Evolutionary conservation across 2,329 filamentous ascomycete species (phyloP).

Genomic region (Nigrospora osmanthi): DNA sequence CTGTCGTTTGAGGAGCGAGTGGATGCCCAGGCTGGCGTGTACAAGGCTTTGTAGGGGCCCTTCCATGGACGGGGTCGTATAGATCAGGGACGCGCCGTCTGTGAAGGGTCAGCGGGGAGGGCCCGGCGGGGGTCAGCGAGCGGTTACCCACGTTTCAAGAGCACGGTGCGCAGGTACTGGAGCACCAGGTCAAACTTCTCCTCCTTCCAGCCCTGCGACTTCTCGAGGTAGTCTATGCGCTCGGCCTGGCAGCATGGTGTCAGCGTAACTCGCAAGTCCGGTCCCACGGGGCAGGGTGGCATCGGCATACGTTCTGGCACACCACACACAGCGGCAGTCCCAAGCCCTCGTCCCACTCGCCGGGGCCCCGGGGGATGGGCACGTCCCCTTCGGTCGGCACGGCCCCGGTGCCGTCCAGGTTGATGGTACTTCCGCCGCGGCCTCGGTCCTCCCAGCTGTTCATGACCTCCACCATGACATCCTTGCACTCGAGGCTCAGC

Average conservation of each 20-base stretch:
- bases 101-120: conserved; percentile 4
- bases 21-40: conserved; percentile 80
- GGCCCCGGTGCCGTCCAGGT: conserved; percentile 52
- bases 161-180: conserved; percentile 82
- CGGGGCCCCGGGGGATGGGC: conserved; percentile 71
- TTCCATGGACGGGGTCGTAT: conserved; percentile 68
- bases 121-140: conserved; percentile 6
- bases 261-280: conserved; percentile 5
- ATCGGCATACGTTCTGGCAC: conserved; percentile 76
- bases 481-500: conserved; percentile 68
- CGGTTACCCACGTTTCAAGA: conserved; percentile 67
- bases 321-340: conserved; percentile 86
- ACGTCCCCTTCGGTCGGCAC: conserved; percentile 59
- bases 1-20: conserved; percentile 71
- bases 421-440: conserved; percentile 53
- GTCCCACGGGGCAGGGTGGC: conserved; percentile 7
- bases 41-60: conserved; percentile 74
- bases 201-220: conserved; percentile 88
- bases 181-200: conserved; percentile 94
- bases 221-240: conserved; percentile 84
- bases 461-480: conserved; percentile 83
- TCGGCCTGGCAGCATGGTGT: conserved; percentile 50
- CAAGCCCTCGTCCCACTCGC: conserved; percentile 87
- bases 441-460: conserved; percentile 70
- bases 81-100: conserved; percentile 82